These are phyloP conservation scores for Phyllosticta paracitricarpa DNA, from an alignment of 2,329 filamentous ascomycete genomes.

Conservation along the genomic window DNA sequence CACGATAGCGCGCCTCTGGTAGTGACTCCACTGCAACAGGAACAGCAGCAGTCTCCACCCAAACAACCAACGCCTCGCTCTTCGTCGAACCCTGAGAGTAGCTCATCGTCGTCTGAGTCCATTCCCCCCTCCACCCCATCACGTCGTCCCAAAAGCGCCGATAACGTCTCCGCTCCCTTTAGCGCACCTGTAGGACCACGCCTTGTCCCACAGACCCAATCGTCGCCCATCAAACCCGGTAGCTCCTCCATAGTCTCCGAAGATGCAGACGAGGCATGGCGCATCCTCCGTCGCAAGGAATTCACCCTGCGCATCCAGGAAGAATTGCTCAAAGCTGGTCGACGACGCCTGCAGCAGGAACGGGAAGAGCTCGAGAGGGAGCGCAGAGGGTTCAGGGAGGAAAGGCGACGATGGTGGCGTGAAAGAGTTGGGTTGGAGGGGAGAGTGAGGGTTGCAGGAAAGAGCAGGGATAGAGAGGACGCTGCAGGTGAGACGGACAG, in stretches of 20 bases:
- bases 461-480: background rate
- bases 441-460: background rate
- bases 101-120: background rate
- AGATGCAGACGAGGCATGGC: background rate
- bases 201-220: background rate
- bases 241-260: background rate
- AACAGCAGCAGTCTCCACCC: background rate
- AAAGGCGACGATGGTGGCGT: background rate
- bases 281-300: background rate
- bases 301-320: background rate
- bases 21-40: background rate
- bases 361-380: slow-evolving; percentile 4
- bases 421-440: background rate
- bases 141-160: background rate
- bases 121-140: background rate
- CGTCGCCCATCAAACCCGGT: background rate
- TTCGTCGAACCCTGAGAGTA: background rate
- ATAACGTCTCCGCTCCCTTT: background rate
- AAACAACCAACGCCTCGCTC: background rate
- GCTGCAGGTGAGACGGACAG: background rate
- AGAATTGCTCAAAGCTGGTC: background rate
- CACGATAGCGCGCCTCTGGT: background rate
- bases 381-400: background rate
- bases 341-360: background rate
- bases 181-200: background rate